Base-by-base conservation (phyloP, 2,329 filamentous ascomycete species). In the Cadophora gregata region DNA sequence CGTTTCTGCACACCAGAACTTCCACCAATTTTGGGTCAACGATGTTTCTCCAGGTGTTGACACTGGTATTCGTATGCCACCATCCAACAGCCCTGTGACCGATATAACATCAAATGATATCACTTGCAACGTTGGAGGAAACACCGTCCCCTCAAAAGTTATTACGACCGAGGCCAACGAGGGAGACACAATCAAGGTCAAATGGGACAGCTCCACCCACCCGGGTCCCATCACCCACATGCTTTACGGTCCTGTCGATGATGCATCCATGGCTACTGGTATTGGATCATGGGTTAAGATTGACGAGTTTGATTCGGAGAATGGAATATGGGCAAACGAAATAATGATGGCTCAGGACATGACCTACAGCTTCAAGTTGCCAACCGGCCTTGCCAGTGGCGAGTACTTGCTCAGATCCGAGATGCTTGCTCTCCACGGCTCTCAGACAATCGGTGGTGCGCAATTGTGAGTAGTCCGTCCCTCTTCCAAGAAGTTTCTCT, bases 61-160 rank as follows among this genome's bases (percentile, higher is more conserved):
- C 42, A 47, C n/a, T 21, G 42, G 42, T 19, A 76, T 81, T 53
- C 81, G 85, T 61, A 70, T 83, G 8, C 83, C 84, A 1, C 61
- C 75, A 1, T 82, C 78, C 72, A 88, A 87, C 79, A 82, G 76
- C 19, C 84, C 85, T 7, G 79, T 87, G 63, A 81, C 79, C 21
- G 79, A 82, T 66, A 81, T 85, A 47, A 80, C 71, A 58, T 82
- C 81, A 59, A 74, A 80, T 64, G 80, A 82, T 71, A 81, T 86
- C 67, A 79, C 81, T 68, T 86, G 84, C 75, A 84, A 84, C 66
- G 77, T 77, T 19, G 79, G 79, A 31, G 75, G 79, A 31, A 70
- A 70, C 59, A 76, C 66, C 47, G 76, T 77, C 10, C 71, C 73
- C 27, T 70, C 71, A 0, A 76, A 75, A 48, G 75, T 79, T 21